A percentile compares a stretch with the other conserved stretches of the same genome.
Conservation (phyloP, 129 eudicot genomes). For the Artemisia annua region DNA sequence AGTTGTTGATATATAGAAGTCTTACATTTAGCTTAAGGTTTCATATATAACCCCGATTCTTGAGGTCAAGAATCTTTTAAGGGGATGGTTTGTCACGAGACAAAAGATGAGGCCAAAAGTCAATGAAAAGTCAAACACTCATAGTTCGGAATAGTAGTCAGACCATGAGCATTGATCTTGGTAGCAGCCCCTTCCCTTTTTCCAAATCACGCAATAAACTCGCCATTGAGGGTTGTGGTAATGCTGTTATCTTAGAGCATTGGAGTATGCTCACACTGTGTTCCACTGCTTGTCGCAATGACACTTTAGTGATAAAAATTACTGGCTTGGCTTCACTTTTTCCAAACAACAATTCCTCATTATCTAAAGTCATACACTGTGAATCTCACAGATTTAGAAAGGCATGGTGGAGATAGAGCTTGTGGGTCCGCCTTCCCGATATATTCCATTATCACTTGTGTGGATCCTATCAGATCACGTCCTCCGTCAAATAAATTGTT, state of each 20-base stretch:
- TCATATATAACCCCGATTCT: too few relatives aligned
- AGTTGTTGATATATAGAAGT: too few relatives aligned
- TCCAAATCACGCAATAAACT: too few relatives aligned
- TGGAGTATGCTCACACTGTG: conserved; percentile 21
- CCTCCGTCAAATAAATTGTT: background rate
- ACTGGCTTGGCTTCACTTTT: conserved; percentile 19
- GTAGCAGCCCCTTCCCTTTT: too few relatives aligned
- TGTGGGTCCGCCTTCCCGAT: conserved; percentile 6
- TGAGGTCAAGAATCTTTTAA: too few relatives aligned
- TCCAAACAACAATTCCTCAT: conserved; percentile 20
- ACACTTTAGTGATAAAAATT: background rate
- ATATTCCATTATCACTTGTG: conserved; percentile 1
- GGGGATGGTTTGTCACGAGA: too few relatives aligned
- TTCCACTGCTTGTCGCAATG: conserved; percentile 19
- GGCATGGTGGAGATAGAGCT: background rate
- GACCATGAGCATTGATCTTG: background rate
- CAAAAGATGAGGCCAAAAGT: too few relatives aligned
- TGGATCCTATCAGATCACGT: conserved; percentile 14
- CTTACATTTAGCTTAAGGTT: too few relatives aligned
- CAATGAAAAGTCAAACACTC: background rate
- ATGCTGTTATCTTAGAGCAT: conserved; percentile 2
- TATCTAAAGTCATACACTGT: conserved; percentile 10
- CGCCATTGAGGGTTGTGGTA: too few relatives aligned
- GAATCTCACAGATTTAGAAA: background rate
- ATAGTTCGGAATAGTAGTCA: too few relatives aligned